A percentile compares a stretch with the other conserved stretches of the same genome.
These are phyloP conservation scores for Ashbya aceris DNA, from an alignment of 1,139 yeast species.

Conservation along the genomic window DNA sequence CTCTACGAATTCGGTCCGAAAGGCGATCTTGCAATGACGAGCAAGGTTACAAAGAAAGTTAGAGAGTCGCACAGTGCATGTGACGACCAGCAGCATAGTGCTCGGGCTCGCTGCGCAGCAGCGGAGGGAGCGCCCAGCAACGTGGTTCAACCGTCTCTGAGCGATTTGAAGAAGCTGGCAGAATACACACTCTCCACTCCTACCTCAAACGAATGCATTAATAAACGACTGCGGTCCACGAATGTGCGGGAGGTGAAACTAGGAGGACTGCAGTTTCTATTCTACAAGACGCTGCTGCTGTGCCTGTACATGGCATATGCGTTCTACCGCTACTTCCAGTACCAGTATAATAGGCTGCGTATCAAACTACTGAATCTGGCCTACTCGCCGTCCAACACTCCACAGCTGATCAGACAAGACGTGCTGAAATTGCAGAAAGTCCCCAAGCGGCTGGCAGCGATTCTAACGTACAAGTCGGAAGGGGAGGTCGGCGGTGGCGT, in stretches of 20 bases:
- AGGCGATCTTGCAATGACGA: neutral
- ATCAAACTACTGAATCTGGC: constrained; percentile 54
- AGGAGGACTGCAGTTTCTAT: constrained; percentile 15
- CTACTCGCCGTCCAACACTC: constrained; percentile 75
- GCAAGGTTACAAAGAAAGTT: constrained; percentile 3
- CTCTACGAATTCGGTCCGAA: too few species aligned
- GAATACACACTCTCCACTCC: constrained; percentile 2
- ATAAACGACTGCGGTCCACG: constrained; percentile 1
- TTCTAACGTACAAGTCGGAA: constrained; percentile 60
- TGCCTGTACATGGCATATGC: constrained; percentile 48
- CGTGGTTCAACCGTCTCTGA: constrained; percentile 7
- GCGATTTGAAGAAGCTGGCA: constrained; percentile 3
- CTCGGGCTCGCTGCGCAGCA: constrained; percentile 15
- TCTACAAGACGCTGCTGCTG: constrained; percentile 41
- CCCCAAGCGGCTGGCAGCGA: constrained; percentile 68
- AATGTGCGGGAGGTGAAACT: constrained; percentile 1
- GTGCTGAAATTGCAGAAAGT: constrained; percentile 61
- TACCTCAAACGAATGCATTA: constrained; percentile 1
- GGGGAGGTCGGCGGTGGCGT: constrained; percentile 84
- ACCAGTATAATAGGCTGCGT: constrained; percentile 43
- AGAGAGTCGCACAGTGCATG: constrained; percentile 1
- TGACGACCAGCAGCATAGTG: neutral
- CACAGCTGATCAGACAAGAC: constrained; percentile 80
- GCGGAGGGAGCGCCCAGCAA: constrained; percentile 17
- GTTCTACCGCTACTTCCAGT: constrained; percentile 44